Conservation (phyloP, 2,329 filamentous ascomycete genomes). For the Keithomyces neogunnii region DNA sequence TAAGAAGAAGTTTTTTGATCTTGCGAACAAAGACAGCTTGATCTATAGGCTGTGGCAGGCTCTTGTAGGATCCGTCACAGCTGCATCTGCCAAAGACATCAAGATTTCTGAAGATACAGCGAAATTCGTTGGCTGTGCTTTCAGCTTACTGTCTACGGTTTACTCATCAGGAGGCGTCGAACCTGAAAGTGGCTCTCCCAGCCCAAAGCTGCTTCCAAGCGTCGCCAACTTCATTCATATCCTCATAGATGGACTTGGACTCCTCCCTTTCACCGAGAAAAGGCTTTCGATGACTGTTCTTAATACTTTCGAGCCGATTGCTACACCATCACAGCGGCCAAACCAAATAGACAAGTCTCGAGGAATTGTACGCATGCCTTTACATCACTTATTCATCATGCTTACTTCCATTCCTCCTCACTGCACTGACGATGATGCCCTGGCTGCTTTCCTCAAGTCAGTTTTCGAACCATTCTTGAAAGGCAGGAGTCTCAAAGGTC, state of each 20-base stretch:
- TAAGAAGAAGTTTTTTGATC: slow-evolving; percentile 50
- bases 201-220: slow-evolving; percentile 44
- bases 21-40: slow-evolving; percentile 51
- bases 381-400: slow-evolving; percentile 58
- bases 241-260: slow-evolving; percentile 43
- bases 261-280: slow-evolving; percentile 56
- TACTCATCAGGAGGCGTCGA: background rate
- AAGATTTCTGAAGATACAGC: slow-evolving; percentile 80
- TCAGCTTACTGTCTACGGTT: slow-evolving; percentile 59
- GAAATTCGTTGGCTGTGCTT: slow-evolving; percentile 64
- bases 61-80: slow-evolving; percentile 53
- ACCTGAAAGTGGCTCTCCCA: slow-evolving; percentile 14
- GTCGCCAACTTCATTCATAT: slow-evolving; percentile 41
- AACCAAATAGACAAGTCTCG: slow-evolving; percentile 43
- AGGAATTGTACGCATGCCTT: slow-evolving; percentile 45
- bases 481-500: slow-evolving; percentile 34
- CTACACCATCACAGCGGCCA: slow-evolving; percentile 57
- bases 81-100: slow-evolving; percentile 75
- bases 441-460: slow-evolving; percentile 36
- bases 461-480: slow-evolving; percentile 52
- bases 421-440: slow-evolving; percentile 36
- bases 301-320: slow-evolving; percentile 52
- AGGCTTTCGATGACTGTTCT: slow-evolving; percentile 40
- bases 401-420: slow-evolving; percentile 43
- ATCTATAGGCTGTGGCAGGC: slow-evolving; percentile 49